These are phyloP conservation scores for Solanum virginianum DNA, from an alignment of 257 asterid species.

Conservation along the genomic window DNA sequence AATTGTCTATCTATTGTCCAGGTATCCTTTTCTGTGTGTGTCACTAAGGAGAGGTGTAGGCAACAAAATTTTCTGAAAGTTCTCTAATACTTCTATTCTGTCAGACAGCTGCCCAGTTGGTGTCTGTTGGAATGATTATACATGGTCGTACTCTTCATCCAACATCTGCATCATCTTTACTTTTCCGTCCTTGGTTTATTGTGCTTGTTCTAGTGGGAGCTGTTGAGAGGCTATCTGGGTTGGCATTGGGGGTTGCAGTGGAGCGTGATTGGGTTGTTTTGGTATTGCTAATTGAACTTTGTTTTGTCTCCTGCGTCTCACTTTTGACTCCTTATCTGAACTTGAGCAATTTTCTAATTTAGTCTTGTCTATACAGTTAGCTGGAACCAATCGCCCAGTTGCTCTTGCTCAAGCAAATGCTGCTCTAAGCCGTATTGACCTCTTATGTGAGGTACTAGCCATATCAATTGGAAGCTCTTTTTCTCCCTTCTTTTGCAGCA, in stretches of 20 bases:
- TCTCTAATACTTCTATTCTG: conserved; percentile 12
- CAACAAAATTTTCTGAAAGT: neutral
- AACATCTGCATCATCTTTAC: conserved; percentile 36
- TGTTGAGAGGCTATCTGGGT: conserved; percentile 80
- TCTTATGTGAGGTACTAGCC: conserved; percentile 57
- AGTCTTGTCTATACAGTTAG: conserved; percentile 45
- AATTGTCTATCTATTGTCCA: conserved; percentile 57
- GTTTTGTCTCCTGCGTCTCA: neutral
- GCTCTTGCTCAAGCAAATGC: conserved; percentile 99
- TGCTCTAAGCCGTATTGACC: conserved; percentile 74
- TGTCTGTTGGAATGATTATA: conserved; percentile 80
- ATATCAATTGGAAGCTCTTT: neutral
- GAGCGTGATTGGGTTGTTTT: conserved; percentile 98
- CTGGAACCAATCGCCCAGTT: conserved; percentile 79
- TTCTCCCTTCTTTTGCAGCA: neutral
- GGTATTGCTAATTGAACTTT: conserved; percentile 27
- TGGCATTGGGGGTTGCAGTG: conserved; percentile 86
- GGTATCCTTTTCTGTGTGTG: conserved; percentile 27
- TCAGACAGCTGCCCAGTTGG: conserved; percentile 88
- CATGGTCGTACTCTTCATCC: conserved; percentile 50
- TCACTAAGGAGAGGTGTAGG: neutral
- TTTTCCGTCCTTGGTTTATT: conserved; percentile 79
- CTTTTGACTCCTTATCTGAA: neutral
- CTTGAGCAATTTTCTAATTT: neutral
- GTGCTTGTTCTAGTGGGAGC: conserved; percentile 73